phyloP scores from a whole-genome alignment of 176 grass and related monocot species.

The Neostapfia colusana region DNA sequence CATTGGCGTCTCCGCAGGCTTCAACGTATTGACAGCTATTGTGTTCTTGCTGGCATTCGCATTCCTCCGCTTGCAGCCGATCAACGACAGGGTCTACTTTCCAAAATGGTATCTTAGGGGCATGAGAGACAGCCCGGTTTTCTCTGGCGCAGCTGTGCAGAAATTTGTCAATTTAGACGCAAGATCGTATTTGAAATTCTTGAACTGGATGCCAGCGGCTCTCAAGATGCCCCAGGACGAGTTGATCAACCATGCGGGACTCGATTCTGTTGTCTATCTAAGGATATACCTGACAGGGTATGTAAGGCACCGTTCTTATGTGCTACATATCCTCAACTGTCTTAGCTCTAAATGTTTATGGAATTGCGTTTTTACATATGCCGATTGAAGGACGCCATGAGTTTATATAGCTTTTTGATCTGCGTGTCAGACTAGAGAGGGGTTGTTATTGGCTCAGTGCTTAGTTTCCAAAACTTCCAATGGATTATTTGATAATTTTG shows the following conservation, averaged over 20 bases:
- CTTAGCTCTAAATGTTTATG: neutral
- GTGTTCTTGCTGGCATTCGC: conserved; percentile 77
- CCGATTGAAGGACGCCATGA: neutral
- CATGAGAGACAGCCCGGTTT: conserved; percentile 64
- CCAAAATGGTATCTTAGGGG: conserved; percentile 97
- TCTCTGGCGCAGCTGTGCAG: conserved; percentile 50
- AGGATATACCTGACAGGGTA: conserved; percentile 93
- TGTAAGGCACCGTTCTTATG: no score
- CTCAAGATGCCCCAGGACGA: conserved; percentile 91
- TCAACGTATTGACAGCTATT: conserved; percentile 64
- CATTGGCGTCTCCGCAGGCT: conserved; percentile 61
- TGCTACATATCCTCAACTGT: neutral
- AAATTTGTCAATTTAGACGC: conserved; percentile 82
- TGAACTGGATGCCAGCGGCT: conserved; percentile 82
- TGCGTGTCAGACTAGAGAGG: neutral
- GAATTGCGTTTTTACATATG: neutral
- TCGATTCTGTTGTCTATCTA: conserved; percentile 90
- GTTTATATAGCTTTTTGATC: neutral
- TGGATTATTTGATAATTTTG: neutral
- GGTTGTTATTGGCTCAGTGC: neutral
- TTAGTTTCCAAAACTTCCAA: neutral
- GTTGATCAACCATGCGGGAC: conserved; percentile 87
- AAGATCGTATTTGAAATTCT: conserved; percentile 74
- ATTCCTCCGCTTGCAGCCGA: conserved; percentile 83
- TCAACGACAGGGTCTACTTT: conserved; percentile 95